Evolutionary conservation across 345 rosid genomes (phyloP).

Genomic region (Boechera divaricarpa): DNA sequence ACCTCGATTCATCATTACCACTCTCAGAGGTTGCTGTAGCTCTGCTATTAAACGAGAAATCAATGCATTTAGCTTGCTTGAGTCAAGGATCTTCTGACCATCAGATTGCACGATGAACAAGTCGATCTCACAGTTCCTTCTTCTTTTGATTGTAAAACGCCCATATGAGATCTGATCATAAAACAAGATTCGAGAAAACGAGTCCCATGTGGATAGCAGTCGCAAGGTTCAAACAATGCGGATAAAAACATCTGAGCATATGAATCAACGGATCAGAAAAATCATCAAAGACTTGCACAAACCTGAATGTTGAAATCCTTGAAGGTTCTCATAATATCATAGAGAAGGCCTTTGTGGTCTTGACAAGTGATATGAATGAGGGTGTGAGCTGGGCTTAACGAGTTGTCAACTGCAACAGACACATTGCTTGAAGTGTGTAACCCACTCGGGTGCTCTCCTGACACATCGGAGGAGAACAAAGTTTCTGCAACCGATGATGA

Average conservation of each 20-base stretch:
- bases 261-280: not conserved
- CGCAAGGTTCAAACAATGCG: not conserved
- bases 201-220: not conserved
- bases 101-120: slow-evolving; percentile 83
- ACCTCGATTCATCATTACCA: slow-evolving; percentile 74
- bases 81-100: slow-evolving; percentile 88
- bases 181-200: slow-evolving; percentile 16
- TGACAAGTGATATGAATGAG: slow-evolving; percentile 84
- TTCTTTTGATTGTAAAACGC: slow-evolving; percentile 66
- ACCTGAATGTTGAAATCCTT: slow-evolving; percentile 97
- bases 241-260: not conserved
- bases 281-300: slow-evolving; percentile 30
- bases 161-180: slow-evolving; percentile 83
- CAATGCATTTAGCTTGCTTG: slow-evolving; percentile 73
- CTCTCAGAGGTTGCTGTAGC: slow-evolving; percentile 81
- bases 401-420: slow-evolving; percentile 77
- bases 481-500: slow-evolving; percentile 74
- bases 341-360: slow-evolving; percentile 92
- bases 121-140: slow-evolving; percentile 79
- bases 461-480: slow-evolving; percentile 52
- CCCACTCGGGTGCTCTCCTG: slow-evolving; percentile 50
- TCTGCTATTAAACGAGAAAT: slow-evolving; percentile 69
- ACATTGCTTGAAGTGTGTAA: slow-evolving; percentile 50
- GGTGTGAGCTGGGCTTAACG: slow-evolving; percentile 81
- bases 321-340: slow-evolving; percentile 91